These are phyloP conservation scores for Pichia nanzhaoensis DNA, from an alignment of 805 yeast genomes.

Conservation along the genomic window DNA sequence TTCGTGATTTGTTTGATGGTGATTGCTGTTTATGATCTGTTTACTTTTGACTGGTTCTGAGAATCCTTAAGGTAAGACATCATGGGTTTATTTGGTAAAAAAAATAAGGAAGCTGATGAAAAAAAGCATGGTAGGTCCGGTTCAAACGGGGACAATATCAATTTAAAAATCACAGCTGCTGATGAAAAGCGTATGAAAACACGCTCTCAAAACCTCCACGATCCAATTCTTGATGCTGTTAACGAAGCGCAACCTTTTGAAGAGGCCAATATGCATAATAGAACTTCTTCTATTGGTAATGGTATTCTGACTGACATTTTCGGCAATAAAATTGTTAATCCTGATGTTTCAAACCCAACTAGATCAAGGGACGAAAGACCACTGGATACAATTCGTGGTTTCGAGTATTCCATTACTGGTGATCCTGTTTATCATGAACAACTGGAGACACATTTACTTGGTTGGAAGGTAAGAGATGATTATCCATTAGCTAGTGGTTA, in stretches of 20 bases:
- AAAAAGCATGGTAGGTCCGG: constrained; percentile 3
- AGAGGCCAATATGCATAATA: constrained; percentile 36
- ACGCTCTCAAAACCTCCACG: constrained; percentile 67
- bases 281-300: constrained; percentile 29
- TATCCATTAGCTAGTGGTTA: constrained; percentile 49
- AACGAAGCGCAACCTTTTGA: constrained; percentile 96
- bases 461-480: constrained; percentile 81
- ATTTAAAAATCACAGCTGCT: constrained; percentile 36
- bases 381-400: constrained; percentile 86
- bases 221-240: constrained; percentile 89
- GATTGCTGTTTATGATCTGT: too few species aligned
- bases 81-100: constrained; percentile 43
- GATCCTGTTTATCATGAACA: constrained; percentile 75
- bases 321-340: constrained; percentile 70
- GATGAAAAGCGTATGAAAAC: constrained; percentile 52
- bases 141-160: constrained; percentile 25
- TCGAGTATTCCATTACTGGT: constrained; percentile 92
- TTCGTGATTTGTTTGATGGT: too few species aligned
- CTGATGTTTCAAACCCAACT: constrained; percentile 91
- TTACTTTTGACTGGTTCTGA: neutral
- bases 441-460: constrained; percentile 69
- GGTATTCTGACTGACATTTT: constrained; percentile 70
- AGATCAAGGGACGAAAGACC: constrained; percentile 94
- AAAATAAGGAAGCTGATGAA: constrained; percentile 20
- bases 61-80: neutral